phyloP scores from a whole-genome alignment of 768 basidiomycete genomes.

The Termitomyces sp. region DNA sequence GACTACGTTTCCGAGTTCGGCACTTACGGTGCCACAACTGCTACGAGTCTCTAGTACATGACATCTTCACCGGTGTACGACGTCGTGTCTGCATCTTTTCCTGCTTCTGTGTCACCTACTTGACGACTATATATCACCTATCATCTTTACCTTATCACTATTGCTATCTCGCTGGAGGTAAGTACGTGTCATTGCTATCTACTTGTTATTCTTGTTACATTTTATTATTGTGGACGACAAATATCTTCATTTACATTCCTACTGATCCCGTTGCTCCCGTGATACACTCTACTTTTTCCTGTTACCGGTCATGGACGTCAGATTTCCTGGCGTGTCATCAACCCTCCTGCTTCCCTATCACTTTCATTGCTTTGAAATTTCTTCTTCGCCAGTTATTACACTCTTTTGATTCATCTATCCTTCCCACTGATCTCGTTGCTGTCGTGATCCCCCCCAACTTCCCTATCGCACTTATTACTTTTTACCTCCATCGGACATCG shows the following conservation, averaged over 20 bases:
- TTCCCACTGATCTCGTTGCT: no score
- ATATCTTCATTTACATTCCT: neutral
- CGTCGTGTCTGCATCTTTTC: neutral
- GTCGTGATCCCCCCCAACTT: no score
- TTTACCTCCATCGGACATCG: no score
- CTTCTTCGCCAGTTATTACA: no score
- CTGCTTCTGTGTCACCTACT: neutral
- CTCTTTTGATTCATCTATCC: no score
- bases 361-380: no score
- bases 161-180: neutral
- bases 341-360: no score
- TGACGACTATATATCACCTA: neutral
- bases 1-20: neutral
- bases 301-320: neutral
- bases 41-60: neutral
- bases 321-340: neutral
- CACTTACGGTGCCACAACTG: neutral
- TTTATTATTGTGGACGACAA: neutral
- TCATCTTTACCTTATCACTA: neutral
- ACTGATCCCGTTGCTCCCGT: neutral
- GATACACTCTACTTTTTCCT: neutral
- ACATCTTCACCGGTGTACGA: neutral
- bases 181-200: neutral
- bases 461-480: no score
- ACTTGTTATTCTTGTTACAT: neutral